Conservation (phyloP, 2,329 filamentous ascomycete species). For the Saccharata proteae region DNA sequence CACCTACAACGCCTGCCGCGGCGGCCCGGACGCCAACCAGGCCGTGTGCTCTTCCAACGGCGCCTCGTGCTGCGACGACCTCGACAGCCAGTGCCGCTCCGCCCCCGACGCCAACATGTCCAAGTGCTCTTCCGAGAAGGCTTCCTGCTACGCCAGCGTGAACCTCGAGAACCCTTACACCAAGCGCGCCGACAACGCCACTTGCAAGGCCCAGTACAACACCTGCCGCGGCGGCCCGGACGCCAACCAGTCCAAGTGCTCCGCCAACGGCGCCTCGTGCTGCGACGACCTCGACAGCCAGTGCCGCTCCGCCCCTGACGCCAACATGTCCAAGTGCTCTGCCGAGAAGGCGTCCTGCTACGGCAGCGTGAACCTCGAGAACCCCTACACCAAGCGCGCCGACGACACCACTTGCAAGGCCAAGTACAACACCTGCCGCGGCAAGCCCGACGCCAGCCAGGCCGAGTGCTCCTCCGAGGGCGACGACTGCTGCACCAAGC, state of each 20-base stretch:
- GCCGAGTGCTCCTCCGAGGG: not conserved
- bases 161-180: not conserved
- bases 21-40: slow-evolving; percentile 1
- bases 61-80: slow-evolving; percentile 1
- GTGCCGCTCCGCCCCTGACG: slow-evolving; percentile 1
- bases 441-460: too few relatives aligned
- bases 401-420: not conserved
- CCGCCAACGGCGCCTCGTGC: not conserved
- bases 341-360: not conserved
- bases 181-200: not conserved
- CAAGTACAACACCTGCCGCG: too few relatives aligned
- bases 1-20: not conserved
- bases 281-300: slow-evolving; percentile 2
- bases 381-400: slow-evolving; percentile 2
- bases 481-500: slow-evolving; percentile 1
- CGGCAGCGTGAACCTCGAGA: not conserved
- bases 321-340: slow-evolving; percentile 3
- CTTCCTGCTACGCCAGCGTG: not conserved
- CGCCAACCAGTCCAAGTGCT: not conserved
- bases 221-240: not conserved
- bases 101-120: slow-evolving; percentile 1
- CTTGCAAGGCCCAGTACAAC: not conserved
- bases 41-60: not conserved
- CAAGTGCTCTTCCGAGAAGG: not conserved
- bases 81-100: slow-evolving; percentile 2